phyloP scores from a whole-genome alignment of 2,329 filamentous ascomycete species.

The Neocucurbitaria cava region DNA sequence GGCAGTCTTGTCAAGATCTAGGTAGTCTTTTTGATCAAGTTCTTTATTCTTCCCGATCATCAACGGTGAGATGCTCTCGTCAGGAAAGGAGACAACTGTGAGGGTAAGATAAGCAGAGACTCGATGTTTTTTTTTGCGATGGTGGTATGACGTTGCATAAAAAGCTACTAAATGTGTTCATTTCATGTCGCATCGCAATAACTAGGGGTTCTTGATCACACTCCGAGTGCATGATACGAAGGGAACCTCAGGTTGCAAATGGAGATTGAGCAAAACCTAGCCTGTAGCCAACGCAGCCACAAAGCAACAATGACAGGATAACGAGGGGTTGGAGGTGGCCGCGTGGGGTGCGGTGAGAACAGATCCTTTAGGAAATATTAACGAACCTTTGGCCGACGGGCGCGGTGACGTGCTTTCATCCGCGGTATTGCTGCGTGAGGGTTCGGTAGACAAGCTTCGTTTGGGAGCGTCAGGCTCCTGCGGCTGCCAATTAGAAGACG shows the following conservation, averaged over 20 bases:
- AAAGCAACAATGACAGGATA: not conserved
- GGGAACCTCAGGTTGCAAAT: not conserved
- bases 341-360: constrained; percentile 7
- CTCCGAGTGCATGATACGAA: not conserved
- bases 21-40: constrained; percentile 51
- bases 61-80: constrained; percentile 56
- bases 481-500: constrained; percentile 36
- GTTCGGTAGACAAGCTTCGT: constrained; percentile 26
- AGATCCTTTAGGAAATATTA: not conserved
- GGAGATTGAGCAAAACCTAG: not conserved
- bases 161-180: not conserved
- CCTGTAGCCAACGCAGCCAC: not conserved
- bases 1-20: constrained; percentile 48
- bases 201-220: not conserved
- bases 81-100: constrained; percentile 56
- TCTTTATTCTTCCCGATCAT: constrained; percentile 56
- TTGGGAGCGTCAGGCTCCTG: constrained; percentile 22
- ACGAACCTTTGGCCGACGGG: constrained; percentile 42
- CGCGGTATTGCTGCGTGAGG: constrained; percentile 19
- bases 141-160: not conserved
- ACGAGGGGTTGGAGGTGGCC: not conserved
- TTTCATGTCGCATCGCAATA: not conserved
- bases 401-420: constrained; percentile 39
- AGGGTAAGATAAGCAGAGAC: constrained; percentile 28
- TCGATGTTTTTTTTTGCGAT: constrained; percentile 3